Base-by-base conservation (phyloP, 148 eudicot genomes). In the Suaeda aralocaspica region DNA sequence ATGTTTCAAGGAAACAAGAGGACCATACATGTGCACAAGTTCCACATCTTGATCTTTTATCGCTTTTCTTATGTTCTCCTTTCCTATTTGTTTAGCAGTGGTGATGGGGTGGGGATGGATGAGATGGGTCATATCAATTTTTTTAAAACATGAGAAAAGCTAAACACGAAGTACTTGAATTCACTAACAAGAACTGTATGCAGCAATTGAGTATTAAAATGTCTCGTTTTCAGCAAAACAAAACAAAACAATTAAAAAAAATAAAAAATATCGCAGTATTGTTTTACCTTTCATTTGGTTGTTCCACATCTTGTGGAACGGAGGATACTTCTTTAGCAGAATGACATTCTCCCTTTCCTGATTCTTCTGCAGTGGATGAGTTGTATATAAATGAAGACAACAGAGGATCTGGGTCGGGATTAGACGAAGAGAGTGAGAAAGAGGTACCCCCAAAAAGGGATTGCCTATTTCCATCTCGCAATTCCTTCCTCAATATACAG, bases 341-440 rank as follows among this genome's bases (percentile, higher is more conserved):
- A 71, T 71, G 64, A 64, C 85, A 74, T 59, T 85, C 86, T 53
- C 59, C 78, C 62, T 42, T 71, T 50, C 77, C 68, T 51, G 74
- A 58, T 56, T 82, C 89, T 77, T 81, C 85, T 46, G 60, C 79
- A 50, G 48, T 70, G 46, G 87, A 81, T 19, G 87, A 79, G 69
- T 67, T 94, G 81, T 70, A 82, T 42, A 94, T 83, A 64, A 94
- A 88, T 9, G 97, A 91, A 22, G 92, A 91, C 74, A 94, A 67
- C 70, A 91, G 80, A 53, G 92, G 90, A 77, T 94, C 99, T 6
- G 96, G 81, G 63, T 87, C 97, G 14, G 90, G 70, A 73, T 75
- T 86, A 31, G 91, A 79, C 33, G 88, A 84, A 57, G 84, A 68
- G 41, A 77, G 84, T 57, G 75, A 51, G 53, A 58, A 64, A 25